Conservation (phyloP, 2,329 filamentous ascomycete genomes). For the Amphichorda felina region DNA sequence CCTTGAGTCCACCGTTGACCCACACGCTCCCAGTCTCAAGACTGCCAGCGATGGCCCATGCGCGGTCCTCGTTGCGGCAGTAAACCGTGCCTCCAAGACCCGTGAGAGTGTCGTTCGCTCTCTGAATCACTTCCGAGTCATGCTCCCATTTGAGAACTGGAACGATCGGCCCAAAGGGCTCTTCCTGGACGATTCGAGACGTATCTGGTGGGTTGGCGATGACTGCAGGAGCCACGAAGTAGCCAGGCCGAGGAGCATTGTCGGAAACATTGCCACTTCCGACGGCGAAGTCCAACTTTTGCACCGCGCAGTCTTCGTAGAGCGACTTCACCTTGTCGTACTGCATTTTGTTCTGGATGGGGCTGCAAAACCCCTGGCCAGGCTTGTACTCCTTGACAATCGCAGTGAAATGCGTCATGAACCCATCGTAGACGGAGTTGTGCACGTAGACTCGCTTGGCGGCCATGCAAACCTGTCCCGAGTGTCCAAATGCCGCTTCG, state of each 20-base stretch:
- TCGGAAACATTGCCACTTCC: constrained; percentile 6
- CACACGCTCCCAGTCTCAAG: constrained; percentile 48
- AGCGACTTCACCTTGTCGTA: constrained; percentile 41
- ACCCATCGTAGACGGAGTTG: constrained; percentile 36
- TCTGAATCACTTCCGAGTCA: constrained; percentile 47
- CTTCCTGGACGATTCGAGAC: constrained; percentile 42
- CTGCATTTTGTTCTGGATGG: constrained; percentile 45
- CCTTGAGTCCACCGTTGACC: constrained; percentile 40
- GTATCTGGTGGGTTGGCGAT: constrained; percentile 47
- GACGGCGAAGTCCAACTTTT: constrained; percentile 25
- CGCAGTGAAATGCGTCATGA: constrained; percentile 15
- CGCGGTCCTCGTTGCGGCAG: constrained; percentile 36
- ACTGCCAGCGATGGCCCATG: constrained; percentile 36
- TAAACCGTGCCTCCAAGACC: constrained; percentile 48
- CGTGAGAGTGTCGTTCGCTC: constrained; percentile 39
- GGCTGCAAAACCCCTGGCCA: constrained; percentile 32
- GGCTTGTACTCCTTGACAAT: constrained; percentile 19
- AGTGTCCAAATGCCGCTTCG: constrained; percentile 42
- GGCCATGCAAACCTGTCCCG: constrained; percentile 24
- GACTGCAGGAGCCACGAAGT: constrained; percentile 44
- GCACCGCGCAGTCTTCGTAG: constrained; percentile 33
- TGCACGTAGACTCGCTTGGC: constrained; percentile 52
- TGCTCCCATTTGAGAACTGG: too few species aligned
- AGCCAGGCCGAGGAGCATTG: constrained; percentile 32
- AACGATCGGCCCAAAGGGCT: too few species aligned